Base-by-base conservation (phyloP, 768 basidiomycete species). In the Mrakia gelida region DNA sequence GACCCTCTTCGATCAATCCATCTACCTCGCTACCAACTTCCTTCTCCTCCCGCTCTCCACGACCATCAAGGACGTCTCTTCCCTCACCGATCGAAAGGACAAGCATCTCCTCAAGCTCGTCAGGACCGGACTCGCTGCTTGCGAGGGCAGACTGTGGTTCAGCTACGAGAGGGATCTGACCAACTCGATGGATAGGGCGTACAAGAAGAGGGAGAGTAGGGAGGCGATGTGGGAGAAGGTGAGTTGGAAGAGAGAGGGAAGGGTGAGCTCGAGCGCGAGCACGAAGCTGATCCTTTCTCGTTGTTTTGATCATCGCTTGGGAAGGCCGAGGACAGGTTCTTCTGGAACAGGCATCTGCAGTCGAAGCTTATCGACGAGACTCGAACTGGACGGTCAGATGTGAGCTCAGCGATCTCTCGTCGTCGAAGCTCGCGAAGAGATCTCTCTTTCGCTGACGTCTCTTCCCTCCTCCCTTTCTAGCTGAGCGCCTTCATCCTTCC, bases 241-340 rank as follows among this genome's bases (percentile, higher is more conserved):
- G 18, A 43, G 73, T 30, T 9, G 7, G 2, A 30, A 26, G 32
- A n/a, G 23, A 26, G 65, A 16, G 10, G 67, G 38, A 45, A 13
- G 2, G 34, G 67, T 52, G 45, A 49, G 15, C 21, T 34, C n/a
- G 18, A 7, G 68, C 38, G 68, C 4, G 34, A 13, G 23, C 4
- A 8, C 21, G 16, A 16, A 52, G 26, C 71, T 49, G 43, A 49
- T 26, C 28, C 49, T 26, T 45, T 9, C 52, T 4, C 43, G 43
- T 43, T 56, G 49, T n/a, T 52, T 32, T 8, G 45, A 13, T 18
- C n/a, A 15, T 13, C n/a, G 43, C 41, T 49, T 43, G 21, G n/a
- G 68, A 81, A 96, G 91, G 91, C 91, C 52, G 97, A 99, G 80
- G 94, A 96, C 82, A 88, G 95, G 80, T 98, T 99, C 86, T 98